Evolutionary conservation across 257 asterid genomes (phyloP), one percentile per base, ranked within the genome.

Genomic region (Scutellaria barbata): DNA sequence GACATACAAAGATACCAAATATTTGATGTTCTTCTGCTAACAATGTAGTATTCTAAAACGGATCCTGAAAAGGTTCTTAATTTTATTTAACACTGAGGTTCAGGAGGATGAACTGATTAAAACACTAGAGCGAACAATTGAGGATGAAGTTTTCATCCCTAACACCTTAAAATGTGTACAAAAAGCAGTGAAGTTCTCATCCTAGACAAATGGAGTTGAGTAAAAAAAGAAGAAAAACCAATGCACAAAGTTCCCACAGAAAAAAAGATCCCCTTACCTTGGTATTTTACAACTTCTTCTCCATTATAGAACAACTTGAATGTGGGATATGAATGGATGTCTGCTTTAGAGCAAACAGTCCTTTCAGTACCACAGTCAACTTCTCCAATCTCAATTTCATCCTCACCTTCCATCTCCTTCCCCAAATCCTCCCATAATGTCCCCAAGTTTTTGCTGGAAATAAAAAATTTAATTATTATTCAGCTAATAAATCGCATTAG

Each of bases 401-500:
- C 99, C 82, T 87, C 98, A 18, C 96, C 91, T 85, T 95, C 99
- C 89, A 88, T 89, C 68, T 79, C 96, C 79, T 86, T 90, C 53
- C 99, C 99, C 68, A 95, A 66, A 76, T 95, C 99, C 81, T 95
- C 99, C 98, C 99, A 95, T 42, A 95, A 71, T 16, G 94, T 92
- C 71, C 98, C 97, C 77, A 95, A 81, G 75, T 83, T 95, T 81
- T 92, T 92, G 83, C 99, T 92, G 88, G 1, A 68, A 79, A 76
- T 30, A 30, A 4, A 4, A 73, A 59, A 63, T 48, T 53, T 68
- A 40, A 71, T 25, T 25, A 76, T 64, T 64, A 58, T 43, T 6
- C 67, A 54, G 66, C 57, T 59, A 70, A 39, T 30, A 65, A 63
- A 55, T 16, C 10, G 73, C 46, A 48, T 55, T 65, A 37, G 5